Conservation (phyloP, 2,329 filamentous ascomycete genomes). For the Pleurostoma richardsiae region DNA sequence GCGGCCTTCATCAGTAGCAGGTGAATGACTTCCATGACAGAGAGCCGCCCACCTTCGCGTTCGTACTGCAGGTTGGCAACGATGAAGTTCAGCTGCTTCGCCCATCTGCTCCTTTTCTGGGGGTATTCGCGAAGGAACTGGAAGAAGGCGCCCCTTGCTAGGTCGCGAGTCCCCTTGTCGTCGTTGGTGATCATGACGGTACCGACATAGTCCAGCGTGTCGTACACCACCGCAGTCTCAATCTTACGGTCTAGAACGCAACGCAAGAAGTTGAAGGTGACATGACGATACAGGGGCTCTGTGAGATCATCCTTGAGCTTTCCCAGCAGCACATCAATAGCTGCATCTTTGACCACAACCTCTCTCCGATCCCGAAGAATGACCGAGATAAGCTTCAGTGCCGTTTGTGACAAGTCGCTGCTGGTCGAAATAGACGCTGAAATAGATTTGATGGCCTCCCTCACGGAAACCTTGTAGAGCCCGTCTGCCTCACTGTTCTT, state of each 20-base stretch:
- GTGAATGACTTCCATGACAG: slow-evolving; percentile 88
- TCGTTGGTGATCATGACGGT: slow-evolving; percentile 96
- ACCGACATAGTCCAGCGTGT: slow-evolving; percentile 83
- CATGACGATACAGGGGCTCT: slow-evolving; percentile 84
- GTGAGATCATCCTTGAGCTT: slow-evolving; percentile 85
- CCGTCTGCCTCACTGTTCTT: slow-evolving; percentile 60
- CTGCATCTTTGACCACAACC: slow-evolving; percentile 71
- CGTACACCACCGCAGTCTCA: slow-evolving; percentile 83
- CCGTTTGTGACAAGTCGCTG: slow-evolving; percentile 79
- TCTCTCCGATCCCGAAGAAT: slow-evolving; percentile 77
- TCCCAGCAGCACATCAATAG: slow-evolving; percentile 76
- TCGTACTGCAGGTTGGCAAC: slow-evolving; percentile 89
- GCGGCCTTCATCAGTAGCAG: slow-evolving; percentile 81
- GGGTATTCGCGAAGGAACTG: slow-evolving; percentile 94
- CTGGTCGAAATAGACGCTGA: slow-evolving; percentile 73
- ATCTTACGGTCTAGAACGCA: slow-evolving; percentile 81
- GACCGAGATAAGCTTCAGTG: slow-evolving; percentile 80
- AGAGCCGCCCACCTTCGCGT: slow-evolving; percentile 80
- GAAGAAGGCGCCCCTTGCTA: slow-evolving; percentile 85
- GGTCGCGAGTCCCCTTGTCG: slow-evolving; percentile 78
- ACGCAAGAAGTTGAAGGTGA: slow-evolving; percentile 91
- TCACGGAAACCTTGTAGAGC: slow-evolving; percentile 71
- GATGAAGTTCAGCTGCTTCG: slow-evolving; percentile 83
- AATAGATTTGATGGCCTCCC: slow-evolving; percentile 78
- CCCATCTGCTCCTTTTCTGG: slow-evolving; percentile 83